Evolutionary conservation across 2,329 filamentous ascomycete genomes (phyloP).

Genomic region (Pseudocercospora fijiensis): DNA sequence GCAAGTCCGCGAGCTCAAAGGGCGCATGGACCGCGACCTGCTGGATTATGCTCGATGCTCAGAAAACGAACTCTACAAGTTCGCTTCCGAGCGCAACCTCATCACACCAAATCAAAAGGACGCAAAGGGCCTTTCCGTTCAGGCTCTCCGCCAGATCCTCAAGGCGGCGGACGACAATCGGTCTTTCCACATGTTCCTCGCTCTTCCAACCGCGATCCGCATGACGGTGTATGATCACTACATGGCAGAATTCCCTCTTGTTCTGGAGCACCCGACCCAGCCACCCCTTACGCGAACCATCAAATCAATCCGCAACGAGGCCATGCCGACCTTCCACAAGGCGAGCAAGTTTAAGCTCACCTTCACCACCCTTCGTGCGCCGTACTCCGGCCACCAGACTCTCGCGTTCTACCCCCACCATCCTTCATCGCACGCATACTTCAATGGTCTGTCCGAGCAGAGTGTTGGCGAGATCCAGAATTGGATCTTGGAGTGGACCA

Average conservation of each 20-base stretch:
- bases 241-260: neutral
- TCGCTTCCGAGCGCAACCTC: neutral
- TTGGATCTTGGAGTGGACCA: neutral
- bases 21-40: neutral
- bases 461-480: neutral
- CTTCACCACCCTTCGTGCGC: neutral
- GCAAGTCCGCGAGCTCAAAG: neutral
- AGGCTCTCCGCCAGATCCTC: neutral
- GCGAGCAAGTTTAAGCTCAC: neutral
- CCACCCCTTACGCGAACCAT: neutral
- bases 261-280: neutral
- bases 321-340: neutral
- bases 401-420: neutral
- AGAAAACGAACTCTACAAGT: neutral
- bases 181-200: neutral
- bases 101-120: neutral
- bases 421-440: neutral
- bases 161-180: neutral
- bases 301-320: neutral
- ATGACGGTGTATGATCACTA: neutral
- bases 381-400: neutral
- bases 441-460: neutral
- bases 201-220: neutral
- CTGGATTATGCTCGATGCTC: neutral
- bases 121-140: neutral